Percentiles rank a stretch among this genome's conserved stretches.
Evolutionary conservation across 345 rosid species (phyloP).

Genomic region (Salix suchowensis): DNA sequence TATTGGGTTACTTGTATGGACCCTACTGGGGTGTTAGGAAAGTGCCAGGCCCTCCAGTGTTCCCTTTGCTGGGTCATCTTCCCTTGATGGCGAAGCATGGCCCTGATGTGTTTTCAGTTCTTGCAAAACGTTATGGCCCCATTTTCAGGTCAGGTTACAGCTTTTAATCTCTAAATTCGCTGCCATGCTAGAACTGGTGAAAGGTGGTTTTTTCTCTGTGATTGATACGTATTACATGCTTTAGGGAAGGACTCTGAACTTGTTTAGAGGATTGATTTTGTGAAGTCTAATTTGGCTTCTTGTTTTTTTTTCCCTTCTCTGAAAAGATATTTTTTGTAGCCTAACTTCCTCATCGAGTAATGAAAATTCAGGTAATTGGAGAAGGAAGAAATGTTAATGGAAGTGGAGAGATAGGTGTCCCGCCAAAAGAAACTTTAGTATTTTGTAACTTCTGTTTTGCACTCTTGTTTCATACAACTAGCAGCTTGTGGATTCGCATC

Average conservation of each 20-base stretch:
- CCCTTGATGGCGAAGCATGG: slow-evolving; percentile 82
- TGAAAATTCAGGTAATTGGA: neutral
- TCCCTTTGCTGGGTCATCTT: slow-evolving; percentile 54
- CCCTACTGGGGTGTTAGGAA: slow-evolving; percentile 33
- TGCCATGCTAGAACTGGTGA: neutral
- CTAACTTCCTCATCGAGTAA: neutral
- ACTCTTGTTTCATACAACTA: neutral
- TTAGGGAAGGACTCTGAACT: neutral
- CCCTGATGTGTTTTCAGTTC: slow-evolving; percentile 73
- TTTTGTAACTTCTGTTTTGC: neutral
- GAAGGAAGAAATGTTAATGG: neutral
- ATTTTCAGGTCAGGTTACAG: slow-evolving; percentile 66
- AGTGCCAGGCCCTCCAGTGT: slow-evolving; percentile 17
- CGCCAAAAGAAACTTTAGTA: neutral
- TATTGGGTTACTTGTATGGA: slow-evolving; percentile 43
- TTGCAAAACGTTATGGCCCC: slow-evolving; percentile 77
- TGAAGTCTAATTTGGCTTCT: neutral
- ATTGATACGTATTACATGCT: too few relatives aligned
- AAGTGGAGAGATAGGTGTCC: neutral
- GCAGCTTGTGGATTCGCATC: neutral
- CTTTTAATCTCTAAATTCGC: neutral
- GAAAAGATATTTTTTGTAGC: neutral
- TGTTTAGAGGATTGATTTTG: neutral
- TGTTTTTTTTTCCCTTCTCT: neutral
- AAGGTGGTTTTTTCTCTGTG: neutral